These are phyloP conservation scores for Elsinoe australis DNA, from an alignment of 2,329 filamentous ascomycete genomes.

Conservation along the genomic window DNA sequence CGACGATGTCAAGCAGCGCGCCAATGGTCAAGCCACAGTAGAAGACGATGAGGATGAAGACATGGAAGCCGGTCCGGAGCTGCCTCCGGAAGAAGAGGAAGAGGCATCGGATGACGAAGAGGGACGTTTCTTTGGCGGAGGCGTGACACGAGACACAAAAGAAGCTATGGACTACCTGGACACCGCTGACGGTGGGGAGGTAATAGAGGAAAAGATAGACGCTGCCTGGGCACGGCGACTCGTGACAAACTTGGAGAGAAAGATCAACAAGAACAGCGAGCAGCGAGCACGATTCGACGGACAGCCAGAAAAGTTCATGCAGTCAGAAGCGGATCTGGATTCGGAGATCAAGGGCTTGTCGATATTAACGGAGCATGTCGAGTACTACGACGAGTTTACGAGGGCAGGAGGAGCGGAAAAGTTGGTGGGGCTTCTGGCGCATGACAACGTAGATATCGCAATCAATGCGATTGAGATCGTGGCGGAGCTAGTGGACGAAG, in stretches of 20 bases:
- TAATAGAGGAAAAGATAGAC: conserved; percentile 69
- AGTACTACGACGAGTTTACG: conserved; percentile 73
- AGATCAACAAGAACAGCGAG: conserved; percentile 84
- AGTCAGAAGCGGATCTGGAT: conserved; percentile 81
- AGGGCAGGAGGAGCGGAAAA: conserved; percentile 60
- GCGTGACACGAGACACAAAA: conserved; percentile 71
- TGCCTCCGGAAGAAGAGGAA: conserved; percentile 32
- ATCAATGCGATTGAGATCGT: conserved; percentile 87
- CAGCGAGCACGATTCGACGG: conserved; percentile 76
- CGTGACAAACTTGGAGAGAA: conserved; percentile 78
- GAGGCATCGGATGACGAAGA: conserved; percentile 69
- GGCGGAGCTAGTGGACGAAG: conserved; percentile 85
- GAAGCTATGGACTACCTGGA: conserved; percentile 86
- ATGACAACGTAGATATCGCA: conserved; percentile 95
- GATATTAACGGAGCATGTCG: conserved; percentile 77
- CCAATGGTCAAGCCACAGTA: conserved; percentile 31
- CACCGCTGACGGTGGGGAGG: conserved; percentile 46
- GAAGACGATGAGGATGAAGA: conserved; percentile 39
- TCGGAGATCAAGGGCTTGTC: conserved; percentile 78
- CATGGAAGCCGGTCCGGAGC: conserved; percentile 30
- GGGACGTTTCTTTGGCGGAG: conserved; percentile 90
- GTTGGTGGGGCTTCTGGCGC: conserved; percentile 73
- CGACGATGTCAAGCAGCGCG: conserved; percentile 39
- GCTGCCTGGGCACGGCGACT: conserved; percentile 72
- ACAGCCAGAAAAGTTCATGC: conserved; percentile 74